Percentiles rank a stretch among this genome's conserved stretches.
phyloP scores from a whole-genome alignment of 768 basidiomycete genomes.

The Mycena capillaripes region DNA sequence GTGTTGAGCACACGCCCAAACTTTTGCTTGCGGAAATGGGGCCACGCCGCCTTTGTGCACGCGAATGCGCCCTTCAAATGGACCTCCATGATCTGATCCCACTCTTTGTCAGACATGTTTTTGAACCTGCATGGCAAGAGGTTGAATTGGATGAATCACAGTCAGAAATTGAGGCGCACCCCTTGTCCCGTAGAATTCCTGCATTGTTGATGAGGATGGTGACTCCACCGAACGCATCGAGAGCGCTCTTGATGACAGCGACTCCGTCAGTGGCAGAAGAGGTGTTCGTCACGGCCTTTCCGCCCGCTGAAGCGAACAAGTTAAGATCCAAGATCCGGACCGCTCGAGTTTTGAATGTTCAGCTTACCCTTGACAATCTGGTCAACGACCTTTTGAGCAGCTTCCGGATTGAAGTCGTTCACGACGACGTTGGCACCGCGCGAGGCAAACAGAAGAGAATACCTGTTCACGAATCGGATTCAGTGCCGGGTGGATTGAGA shows the following conservation, averaged over 20 bases:
- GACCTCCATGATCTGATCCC: slow-evolving; percentile 89
- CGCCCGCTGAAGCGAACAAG: slow-evolving; percentile 71
- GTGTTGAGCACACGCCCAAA: slow-evolving; percentile 96
- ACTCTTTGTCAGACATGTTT: slow-evolving; percentile 97
- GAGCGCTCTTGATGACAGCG: slow-evolving; percentile 87
- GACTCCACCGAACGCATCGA: slow-evolving; percentile 87
- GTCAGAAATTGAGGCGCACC: slow-evolving; percentile 55
- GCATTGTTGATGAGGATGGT: slow-evolving; percentile 98
- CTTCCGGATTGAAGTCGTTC: slow-evolving; percentile 91
- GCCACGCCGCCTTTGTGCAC: slow-evolving; percentile 97
- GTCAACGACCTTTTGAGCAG: slow-evolving; percentile 93
- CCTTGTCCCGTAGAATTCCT: slow-evolving; percentile 88
- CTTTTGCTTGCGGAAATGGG: slow-evolving; percentile 93
- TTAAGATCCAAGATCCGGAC: background rate
- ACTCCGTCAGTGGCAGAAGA: slow-evolving; percentile 90
- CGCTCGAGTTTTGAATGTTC: background rate
- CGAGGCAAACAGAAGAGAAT: slow-evolving; percentile 92
- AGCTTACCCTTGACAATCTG: slow-evolving; percentile 84
- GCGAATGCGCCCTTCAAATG: slow-evolving; percentile 95
- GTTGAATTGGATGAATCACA: background rate
- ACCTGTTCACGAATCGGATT: slow-evolving; percentile 62
- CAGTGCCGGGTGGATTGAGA: background rate
- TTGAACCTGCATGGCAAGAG: slow-evolving; percentile 74
- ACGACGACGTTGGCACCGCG: slow-evolving; percentile 95
- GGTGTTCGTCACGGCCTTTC: slow-evolving; percentile 89